phyloP scores from a whole-genome alignment of 148 eudicot species.

The Chenopodium quinoa region DNA sequence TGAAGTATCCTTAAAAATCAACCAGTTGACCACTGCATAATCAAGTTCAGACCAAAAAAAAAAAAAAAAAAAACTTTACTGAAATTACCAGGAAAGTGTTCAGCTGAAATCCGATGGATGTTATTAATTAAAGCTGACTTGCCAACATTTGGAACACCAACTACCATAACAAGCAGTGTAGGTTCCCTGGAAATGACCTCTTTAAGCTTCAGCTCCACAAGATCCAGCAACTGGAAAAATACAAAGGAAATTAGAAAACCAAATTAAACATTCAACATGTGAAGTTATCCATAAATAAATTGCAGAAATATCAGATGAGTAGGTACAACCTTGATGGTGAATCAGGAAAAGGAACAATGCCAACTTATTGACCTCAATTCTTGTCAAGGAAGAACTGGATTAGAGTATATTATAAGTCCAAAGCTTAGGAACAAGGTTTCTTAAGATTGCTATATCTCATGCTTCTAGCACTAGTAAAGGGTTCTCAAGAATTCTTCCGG shows the following conservation, averaged over 20 bases:
- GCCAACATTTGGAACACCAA: conserved; percentile 98
- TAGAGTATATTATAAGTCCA: not conserved
- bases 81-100: conserved; percentile 77
- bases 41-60: not conserved
- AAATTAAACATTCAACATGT: not conserved
- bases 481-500: not conserved
- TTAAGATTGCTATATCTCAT: not conserved
- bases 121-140: conserved; percentile 91
- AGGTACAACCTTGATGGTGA: not conserved
- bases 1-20: not conserved
- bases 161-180: conserved; percentile 91
- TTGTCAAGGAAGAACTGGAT: not conserved
- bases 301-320: not conserved
- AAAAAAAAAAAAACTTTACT: not conserved
- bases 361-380: not conserved
- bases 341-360: not conserved
- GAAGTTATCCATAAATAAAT: not conserved
- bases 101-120: conserved; percentile 75
- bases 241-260: conserved; percentile 20
- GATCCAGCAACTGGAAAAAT: conserved; percentile 63
- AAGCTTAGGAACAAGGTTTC: not conserved
- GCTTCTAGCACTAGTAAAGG: not conserved
- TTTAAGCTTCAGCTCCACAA: conserved; percentile 86
- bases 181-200: conserved; percentile 83
- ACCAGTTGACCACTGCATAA: not conserved